phyloP scores from a whole-genome alignment of 2,329 filamentous ascomycete genomes.

The Talaromyces sp. region DNA sequence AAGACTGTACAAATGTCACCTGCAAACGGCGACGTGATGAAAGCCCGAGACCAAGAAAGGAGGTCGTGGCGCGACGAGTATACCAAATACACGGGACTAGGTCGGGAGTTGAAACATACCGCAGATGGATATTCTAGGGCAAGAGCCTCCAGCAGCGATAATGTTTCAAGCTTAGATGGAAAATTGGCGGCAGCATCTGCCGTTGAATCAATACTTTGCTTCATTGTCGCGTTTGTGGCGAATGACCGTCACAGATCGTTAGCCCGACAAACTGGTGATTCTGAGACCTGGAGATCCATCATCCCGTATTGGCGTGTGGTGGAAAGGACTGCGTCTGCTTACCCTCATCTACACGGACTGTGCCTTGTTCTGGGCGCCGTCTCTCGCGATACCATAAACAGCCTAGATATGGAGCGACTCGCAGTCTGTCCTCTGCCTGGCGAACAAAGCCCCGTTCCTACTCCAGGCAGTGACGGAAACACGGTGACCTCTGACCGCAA shows the following conservation, averaged over 20 bases:
- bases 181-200: constrained; percentile 39
- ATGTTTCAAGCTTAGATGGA: constrained; percentile 29
- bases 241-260: constrained; percentile 40
- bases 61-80: constrained; percentile 44
- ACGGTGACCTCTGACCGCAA: constrained; percentile 30
- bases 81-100: constrained; percentile 41
- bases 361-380: constrained; percentile 46
- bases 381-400: constrained; percentile 45
- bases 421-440: constrained; percentile 38
- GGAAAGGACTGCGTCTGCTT: constrained; percentile 35
- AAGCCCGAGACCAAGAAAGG: constrained; percentile 33
- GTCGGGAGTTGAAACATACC: constrained; percentile 46
- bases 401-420: constrained; percentile 45
- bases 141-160: constrained; percentile 23
- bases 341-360: constrained; percentile 43
- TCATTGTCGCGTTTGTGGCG: constrained; percentile 46
- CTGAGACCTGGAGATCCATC: constrained; percentile 46
- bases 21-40: constrained; percentile 24
- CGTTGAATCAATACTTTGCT: constrained; percentile 47
- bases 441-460: constrained; percentile 39
- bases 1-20: constrained; percentile 29
- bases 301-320: constrained; percentile 48
- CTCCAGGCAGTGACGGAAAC: constrained; percentile 43
- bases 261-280: constrained; percentile 37
- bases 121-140: constrained; percentile 35